These are phyloP conservation scores for Gynandropsis gynandra DNA, from an alignment of 345 rosid species.

Conservation along the genomic window DNA sequence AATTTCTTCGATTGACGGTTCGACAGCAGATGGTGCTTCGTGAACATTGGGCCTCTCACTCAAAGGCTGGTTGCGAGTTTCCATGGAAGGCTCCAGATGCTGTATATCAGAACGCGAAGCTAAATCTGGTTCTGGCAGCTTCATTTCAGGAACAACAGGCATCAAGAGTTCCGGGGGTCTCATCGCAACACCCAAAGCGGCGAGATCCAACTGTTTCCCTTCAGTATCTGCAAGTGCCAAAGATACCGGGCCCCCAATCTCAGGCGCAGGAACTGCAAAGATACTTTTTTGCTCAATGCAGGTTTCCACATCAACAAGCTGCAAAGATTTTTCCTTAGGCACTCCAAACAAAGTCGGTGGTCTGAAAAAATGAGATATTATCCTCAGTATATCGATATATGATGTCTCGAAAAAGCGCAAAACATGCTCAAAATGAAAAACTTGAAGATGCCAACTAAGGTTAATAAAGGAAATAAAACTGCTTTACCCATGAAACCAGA, in stretches of 20 bases:
- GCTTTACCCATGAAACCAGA: constrained; percentile 1
- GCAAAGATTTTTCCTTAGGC: constrained; percentile 56
- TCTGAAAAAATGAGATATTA: constrained; percentile 42
- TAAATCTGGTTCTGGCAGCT: constrained; percentile 24
- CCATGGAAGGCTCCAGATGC: constrained; percentile 38
- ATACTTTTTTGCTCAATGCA: constrained; percentile 47
- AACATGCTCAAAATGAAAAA: constrained; percentile 3
- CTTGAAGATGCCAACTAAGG: constrained; percentile 6
- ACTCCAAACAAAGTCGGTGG: constrained; percentile 77
- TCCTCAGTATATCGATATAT: background rate
- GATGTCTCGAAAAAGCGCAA: constrained; percentile 13
- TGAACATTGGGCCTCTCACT: constrained; percentile 30
- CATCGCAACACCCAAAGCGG: constrained; percentile 21
- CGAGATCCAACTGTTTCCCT: constrained; percentile 25
- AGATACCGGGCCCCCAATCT: constrained; percentile 25
- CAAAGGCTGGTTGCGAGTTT: constrained; percentile 25
- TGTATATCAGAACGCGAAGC: constrained; percentile 34
- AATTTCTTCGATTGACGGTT: constrained; percentile 26
- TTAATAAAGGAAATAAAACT: constrained; percentile 7
- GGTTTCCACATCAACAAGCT: constrained; percentile 50
- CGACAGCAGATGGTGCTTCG: constrained; percentile 45
- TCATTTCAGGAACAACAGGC: constrained; percentile 21
- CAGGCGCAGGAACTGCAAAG: constrained; percentile 41
- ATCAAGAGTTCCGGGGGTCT: constrained; percentile 18
- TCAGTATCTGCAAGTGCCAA: constrained; percentile 14